Conservation (phyloP, 306 rosid species). For the Rubus idaeus region DNA sequence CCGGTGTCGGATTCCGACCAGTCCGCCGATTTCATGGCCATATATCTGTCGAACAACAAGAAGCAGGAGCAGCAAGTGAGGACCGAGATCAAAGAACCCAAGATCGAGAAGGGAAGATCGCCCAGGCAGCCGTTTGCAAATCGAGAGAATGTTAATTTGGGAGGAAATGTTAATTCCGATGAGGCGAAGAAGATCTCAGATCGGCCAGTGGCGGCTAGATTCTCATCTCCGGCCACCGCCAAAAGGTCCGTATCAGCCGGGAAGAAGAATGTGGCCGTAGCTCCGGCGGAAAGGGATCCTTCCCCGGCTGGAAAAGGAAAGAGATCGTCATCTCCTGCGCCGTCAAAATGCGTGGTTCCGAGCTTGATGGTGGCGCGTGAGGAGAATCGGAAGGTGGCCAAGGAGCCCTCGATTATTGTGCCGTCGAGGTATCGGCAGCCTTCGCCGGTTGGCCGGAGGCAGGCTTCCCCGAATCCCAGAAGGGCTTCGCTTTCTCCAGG, state of each 20-base stretch:
- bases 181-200: conserved; percentile 30
- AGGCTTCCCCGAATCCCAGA: conserved; percentile 70
- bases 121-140: conserved; percentile 63
- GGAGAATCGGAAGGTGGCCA: conserved; percentile 55
- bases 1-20: conserved; percentile 73
- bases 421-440: conserved; percentile 94
- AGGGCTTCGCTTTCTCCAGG: conserved; percentile 84
- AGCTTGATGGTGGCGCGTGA: conserved; percentile 74
- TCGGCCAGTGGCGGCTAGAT: conserved; percentile 49
- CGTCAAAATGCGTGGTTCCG: conserved; percentile 88
- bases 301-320: conserved; percentile 74
- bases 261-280: conserved; percentile 31
- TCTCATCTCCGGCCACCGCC: conserved; percentile 78
- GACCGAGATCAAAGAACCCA: conserved; percentile 21
- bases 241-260: conserved; percentile 61
- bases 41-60: conserved; percentile 47
- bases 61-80: conserved; percentile 25
- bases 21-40: conserved; percentile 58
- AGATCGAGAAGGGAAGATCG: conserved; percentile 34
- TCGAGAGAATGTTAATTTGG: conserved; percentile 50
- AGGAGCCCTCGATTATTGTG: conserved; percentile 79
- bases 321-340: conserved; percentile 87
- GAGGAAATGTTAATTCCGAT: conserved; percentile 23
- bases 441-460: conserved; percentile 77
- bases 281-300: conserved; percentile 63